Evolutionary conservation across 306 rosid genomes (phyloP).

Genomic region (Phaseolus lunatus): DNA sequence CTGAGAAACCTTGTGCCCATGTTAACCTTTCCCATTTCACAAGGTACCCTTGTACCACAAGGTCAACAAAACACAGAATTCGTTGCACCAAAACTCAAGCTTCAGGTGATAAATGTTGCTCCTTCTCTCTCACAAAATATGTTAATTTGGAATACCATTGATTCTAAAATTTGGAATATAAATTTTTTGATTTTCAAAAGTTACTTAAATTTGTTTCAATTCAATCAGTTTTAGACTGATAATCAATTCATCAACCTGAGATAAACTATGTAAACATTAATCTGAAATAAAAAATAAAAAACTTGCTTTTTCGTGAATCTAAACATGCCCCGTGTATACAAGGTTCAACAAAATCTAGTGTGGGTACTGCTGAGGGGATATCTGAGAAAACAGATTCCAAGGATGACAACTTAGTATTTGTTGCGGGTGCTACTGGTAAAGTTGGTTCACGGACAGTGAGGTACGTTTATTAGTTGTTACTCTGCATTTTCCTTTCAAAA

Average conservation of each 20-base stretch:
- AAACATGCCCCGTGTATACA: neutral
- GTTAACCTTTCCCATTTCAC: slow-evolving; percentile 54
- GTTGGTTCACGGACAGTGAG: slow-evolving; percentile 98
- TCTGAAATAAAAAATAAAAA: neutral
- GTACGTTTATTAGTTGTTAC: slow-evolving; percentile 50
- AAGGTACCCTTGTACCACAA: slow-evolving; percentile 44
- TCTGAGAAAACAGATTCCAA: slow-evolving; percentile 57
- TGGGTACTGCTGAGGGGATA: slow-evolving; percentile 48
- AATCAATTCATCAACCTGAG: neutral
- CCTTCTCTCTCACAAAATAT: neutral
- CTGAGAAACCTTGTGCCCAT: slow-evolving; percentile 49
- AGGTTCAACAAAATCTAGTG: slow-evolving; percentile 61
- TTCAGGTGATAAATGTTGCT: slow-evolving; percentile 58
- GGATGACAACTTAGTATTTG: slow-evolving; percentile 84
- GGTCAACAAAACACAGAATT: slow-evolving; percentile 31
- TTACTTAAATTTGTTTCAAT: neutral
- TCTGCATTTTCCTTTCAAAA: neutral
- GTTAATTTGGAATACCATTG: slow-evolving; percentile 39
- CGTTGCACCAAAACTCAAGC: slow-evolving; percentile 59
- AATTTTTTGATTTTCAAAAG: neutral
- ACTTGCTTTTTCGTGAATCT: neutral
- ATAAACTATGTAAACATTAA: neutral
- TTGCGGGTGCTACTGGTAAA: slow-evolving; percentile 98
- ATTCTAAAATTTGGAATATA: neutral
- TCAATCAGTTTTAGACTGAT: neutral